Base-by-base conservation (phyloP, 257 asterid genomes). In the Fraxinus excelsior region DNA sequence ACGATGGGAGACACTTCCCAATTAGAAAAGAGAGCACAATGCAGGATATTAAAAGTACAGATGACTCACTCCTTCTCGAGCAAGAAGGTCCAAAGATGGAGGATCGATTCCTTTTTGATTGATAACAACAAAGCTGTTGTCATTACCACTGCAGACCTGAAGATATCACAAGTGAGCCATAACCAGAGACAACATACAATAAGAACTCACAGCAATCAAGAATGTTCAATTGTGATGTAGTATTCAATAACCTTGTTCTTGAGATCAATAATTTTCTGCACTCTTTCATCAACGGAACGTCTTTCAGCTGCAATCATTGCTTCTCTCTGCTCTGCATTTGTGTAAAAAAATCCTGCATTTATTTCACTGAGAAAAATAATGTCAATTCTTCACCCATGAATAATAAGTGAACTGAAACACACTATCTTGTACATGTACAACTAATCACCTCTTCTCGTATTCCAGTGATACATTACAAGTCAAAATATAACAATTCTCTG, bases 101-200 rank as follows among this genome's bases (percentile, higher is more conserved):
- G 99, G 99, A 86, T 96, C 99, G 79, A 96, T 96, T 84, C 99
- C 99, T 82, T 96, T 93, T 82, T 96, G 99, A 80, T 91, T 96
- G 83, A 96, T 96, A 83, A 96, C 79, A 81, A 96, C 96, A 75
- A 96, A 96, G 76, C 81, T 93, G 86, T 74, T 82, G 0, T 91
- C 96, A 73, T 79, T 81, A 70, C 85, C 94, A 32, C 88, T 78
- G 76, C 99, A 96, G 72, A 93, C 97, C 99, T 96, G 90, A 80
- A 83, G 75, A 73, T 23, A 77, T 70, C 74, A 40, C 35, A 53
- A 64, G 14, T 40, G 67, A 84, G 80, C 75, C 28, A 60, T 26
- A 72, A 74, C 62, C 66, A 70, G 11, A 68, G 66, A 81, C 74
- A 49, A 23, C 7, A 38, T 40, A 40, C 19, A 71, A 62, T 6